These are phyloP conservation scores for Xylariaceae sp. DNA, from an alignment of 2,329 filamentous ascomycete species.

Conservation along the genomic window DNA sequence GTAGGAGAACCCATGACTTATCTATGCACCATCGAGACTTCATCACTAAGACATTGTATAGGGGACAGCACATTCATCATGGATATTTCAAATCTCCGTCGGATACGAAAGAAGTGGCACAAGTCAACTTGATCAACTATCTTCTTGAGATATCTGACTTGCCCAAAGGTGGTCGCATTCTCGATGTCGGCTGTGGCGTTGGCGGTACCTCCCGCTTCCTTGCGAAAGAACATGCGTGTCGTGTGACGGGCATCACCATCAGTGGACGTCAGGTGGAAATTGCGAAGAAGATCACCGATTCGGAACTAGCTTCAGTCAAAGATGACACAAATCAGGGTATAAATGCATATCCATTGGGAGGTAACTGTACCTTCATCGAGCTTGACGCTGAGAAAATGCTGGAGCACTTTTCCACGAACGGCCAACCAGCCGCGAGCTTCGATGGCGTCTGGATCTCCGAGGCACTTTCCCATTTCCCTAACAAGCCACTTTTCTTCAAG, in stretches of 20 bases:
- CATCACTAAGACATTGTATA: constrained; percentile 25
- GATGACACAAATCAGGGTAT: not conserved
- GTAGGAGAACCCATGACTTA: constrained; percentile 34
- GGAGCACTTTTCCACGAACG: constrained; percentile 43
- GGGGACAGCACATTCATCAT: constrained; percentile 64
- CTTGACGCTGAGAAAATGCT: constrained; percentile 62
- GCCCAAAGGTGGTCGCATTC: constrained; percentile 38
- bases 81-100: constrained; percentile 52
- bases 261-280: constrained; percentile 58
- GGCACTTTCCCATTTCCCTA: constrained; percentile 58
- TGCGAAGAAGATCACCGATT: constrained; percentile 47
- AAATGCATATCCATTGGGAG: constrained; percentile 13
- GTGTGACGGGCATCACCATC: constrained; percentile 60
- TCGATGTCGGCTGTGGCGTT: constrained; percentile 61
- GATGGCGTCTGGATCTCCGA: constrained; percentile 62
- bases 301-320: constrained; percentile 21
- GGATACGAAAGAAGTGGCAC: constrained; percentile 57
- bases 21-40: not conserved
- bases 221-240: constrained; percentile 48
- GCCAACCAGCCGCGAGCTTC: constrained; percentile 34
- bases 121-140: constrained; percentile 55
- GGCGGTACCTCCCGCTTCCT: constrained; percentile 58
- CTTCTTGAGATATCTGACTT: constrained; percentile 49
- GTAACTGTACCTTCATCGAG: constrained; percentile 52
- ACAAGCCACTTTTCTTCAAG: constrained; percentile 57